Conservation (phyloP, 73 alveolate genomes). For the Uronychia setigera region DNA sequence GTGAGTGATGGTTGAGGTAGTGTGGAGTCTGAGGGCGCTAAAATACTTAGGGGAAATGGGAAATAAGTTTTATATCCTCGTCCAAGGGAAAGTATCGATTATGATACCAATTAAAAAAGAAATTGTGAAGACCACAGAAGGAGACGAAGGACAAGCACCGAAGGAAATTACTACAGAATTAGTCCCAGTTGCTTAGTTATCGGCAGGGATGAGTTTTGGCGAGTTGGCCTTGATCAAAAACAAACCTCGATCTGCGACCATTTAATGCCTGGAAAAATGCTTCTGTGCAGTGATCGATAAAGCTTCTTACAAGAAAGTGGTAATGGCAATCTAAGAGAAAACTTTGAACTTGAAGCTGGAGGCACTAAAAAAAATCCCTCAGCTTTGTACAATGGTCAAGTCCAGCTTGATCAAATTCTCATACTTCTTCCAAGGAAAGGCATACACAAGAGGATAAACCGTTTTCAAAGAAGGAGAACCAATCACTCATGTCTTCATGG, state of each 20-base stretch:
- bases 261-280: neutral
- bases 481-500: neutral
- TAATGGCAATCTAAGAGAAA: neutral
- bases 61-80: neutral
- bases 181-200: neutral
- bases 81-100: neutral
- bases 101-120: neutral
- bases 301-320: neutral
- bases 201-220: conserved; percentile 1
- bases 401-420: neutral
- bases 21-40: conserved; percentile 2
- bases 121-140: neutral
- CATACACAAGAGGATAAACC: neutral
- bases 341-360: neutral
- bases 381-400: neutral
- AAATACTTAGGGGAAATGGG: no score
- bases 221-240: neutral
- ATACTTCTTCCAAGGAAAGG: neutral
- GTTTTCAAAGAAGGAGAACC: neutral
- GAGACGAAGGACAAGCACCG: no score
- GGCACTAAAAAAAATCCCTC: neutral
- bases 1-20: conserved; percentile 4
- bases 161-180: no score
- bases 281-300: neutral
- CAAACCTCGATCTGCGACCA: neutral